Evolutionary conservation across 2,329 filamentous ascomycete species (phyloP).

Genomic region (Xylariaceae sp.): DNA sequence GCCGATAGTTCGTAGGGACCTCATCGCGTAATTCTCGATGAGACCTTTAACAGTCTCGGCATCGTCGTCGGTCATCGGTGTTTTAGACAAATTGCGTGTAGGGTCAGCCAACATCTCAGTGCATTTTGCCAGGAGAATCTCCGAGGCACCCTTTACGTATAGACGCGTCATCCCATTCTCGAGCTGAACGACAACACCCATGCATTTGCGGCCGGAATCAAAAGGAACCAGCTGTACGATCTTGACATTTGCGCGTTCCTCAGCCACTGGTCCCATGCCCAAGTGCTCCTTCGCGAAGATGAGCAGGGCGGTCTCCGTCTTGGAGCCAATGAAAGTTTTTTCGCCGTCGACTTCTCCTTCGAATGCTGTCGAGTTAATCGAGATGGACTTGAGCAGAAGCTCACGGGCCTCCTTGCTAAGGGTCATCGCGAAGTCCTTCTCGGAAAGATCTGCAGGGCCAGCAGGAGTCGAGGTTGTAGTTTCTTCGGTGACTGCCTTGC

Average conservation of each 20-base stretch:
- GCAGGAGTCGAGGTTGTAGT: conserved; percentile 7
- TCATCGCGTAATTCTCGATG: conserved; percentile 73
- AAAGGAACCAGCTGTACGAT: conserved; percentile 69
- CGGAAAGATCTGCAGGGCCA: conserved; percentile 31
- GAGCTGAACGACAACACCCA: conserved; percentile 55
- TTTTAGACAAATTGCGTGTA: conserved; percentile 36
- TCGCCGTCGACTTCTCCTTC: conserved; percentile 67
- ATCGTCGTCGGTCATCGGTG: conserved; percentile 47
- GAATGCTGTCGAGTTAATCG: conserved; percentile 69
- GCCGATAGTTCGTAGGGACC: conserved; percentile 80
- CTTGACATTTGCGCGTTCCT: conserved; percentile 57
- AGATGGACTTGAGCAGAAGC: conserved; percentile 55
- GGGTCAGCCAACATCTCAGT: conserved; percentile 47
- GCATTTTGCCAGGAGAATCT: conserved; percentile 58
- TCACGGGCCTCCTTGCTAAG: conserved; percentile 46
- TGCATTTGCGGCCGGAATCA: conserved; percentile 71
- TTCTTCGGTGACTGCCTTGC: conserved; percentile 13
- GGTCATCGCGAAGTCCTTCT: conserved; percentile 42
- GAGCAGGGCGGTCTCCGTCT: conserved; percentile 73
- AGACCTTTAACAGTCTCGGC: conserved; percentile 56
- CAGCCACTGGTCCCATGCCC: conserved; percentile 60
- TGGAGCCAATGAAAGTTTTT: conserved; percentile 68
- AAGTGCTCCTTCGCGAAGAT: conserved; percentile 63
- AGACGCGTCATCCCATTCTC: conserved; percentile 49
- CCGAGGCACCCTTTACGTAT: conserved; percentile 61